Percentiles rank a stretch among this genome's conserved stretches.
Conservation (phyloP, 2,329 filamentous ascomycete species). For the Passalora sequoiae region DNA sequence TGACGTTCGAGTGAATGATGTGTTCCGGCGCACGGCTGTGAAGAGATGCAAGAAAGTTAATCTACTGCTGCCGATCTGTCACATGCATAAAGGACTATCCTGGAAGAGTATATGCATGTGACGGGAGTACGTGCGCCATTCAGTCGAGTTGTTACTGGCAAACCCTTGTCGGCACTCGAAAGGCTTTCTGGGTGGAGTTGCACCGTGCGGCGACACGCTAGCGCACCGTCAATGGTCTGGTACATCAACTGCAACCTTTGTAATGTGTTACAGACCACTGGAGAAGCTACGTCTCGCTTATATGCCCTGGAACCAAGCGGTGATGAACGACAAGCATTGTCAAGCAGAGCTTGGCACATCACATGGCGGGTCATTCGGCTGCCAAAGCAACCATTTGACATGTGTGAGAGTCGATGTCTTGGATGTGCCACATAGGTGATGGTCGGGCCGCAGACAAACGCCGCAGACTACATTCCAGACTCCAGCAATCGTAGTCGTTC, state of each 20-base stretch:
- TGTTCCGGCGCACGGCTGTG: too few relatives aligned
- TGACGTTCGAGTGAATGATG: too few relatives aligned
- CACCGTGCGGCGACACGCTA: not conserved
- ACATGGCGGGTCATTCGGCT: not conserved
- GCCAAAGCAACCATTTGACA: not conserved
- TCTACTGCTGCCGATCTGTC: not conserved
- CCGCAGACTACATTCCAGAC: not conserved
- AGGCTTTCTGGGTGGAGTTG: not conserved
- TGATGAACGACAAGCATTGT: not conserved
- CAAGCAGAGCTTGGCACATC: not conserved
- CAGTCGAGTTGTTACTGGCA: not conserved
- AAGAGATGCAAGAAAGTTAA: too few relatives aligned
- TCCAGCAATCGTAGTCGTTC: slow-evolving; percentile 28
- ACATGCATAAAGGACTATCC: not conserved
- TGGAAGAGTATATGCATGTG: not conserved
- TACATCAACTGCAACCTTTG: not conserved
- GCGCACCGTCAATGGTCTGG: not conserved
- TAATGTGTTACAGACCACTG: not conserved
- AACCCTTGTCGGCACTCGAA: not conserved
- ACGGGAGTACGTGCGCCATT: not conserved
- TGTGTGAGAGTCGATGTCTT: not conserved
- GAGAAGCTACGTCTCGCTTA: not conserved
- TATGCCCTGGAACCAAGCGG: not conserved
- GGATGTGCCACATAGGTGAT: too few relatives aligned
- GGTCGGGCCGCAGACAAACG: not conserved